Evolutionary conservation across 768 basidiomycete species (phyloP).

Genomic region (Auricularia cornea): DNA sequence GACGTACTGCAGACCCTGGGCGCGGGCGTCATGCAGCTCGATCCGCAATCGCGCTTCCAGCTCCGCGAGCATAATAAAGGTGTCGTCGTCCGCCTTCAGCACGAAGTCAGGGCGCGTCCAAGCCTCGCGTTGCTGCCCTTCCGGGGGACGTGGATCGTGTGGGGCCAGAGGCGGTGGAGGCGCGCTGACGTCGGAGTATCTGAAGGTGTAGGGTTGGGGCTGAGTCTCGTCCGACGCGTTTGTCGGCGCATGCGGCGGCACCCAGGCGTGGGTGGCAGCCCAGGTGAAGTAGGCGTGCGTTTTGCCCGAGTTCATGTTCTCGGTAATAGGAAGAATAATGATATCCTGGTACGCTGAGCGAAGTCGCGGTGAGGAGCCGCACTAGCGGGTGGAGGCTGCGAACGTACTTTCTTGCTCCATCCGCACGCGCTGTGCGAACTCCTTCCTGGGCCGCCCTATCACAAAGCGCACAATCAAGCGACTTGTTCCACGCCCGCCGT

Average conservation of each 20-base stretch:
- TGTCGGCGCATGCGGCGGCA: conserved; percentile 60
- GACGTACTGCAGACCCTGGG: conserved; percentile 17
- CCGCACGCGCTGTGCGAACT: conserved; percentile 70
- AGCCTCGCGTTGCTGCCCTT: conserved; percentile 41
- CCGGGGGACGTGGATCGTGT: conserved; percentile 60
- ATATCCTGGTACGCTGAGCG: conserved; percentile 74
- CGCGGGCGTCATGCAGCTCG: conserved; percentile 48
- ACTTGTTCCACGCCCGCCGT: conserved; percentile 66
- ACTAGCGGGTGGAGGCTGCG: background rate
- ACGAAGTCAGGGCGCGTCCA: conserved; percentile 91
- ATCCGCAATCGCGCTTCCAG: conserved; percentile 82
- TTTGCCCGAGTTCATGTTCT: conserved; percentile 97
- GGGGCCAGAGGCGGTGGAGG: conserved; percentile 54
- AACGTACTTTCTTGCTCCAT: conserved; percentile 86
- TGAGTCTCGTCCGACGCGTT: conserved; percentile 29
- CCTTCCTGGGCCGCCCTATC: conserved; percentile 71
- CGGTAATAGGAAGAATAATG: conserved; percentile 68
- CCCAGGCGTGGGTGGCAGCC: conserved; percentile 87
- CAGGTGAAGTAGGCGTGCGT: conserved; percentile 87
- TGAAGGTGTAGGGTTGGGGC: conserved; percentile 38
- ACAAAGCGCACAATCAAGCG: conserved; percentile 84
- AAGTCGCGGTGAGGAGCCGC: too few relatives aligned
- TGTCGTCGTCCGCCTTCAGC: conserved; percentile 91
- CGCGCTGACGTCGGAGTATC: conserved; percentile 55
- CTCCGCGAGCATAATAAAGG: conserved; percentile 91